Evolutionary conservation across 257 asterid genomes (phyloP).

Genomic region (Solanum habrochaites): DNA sequence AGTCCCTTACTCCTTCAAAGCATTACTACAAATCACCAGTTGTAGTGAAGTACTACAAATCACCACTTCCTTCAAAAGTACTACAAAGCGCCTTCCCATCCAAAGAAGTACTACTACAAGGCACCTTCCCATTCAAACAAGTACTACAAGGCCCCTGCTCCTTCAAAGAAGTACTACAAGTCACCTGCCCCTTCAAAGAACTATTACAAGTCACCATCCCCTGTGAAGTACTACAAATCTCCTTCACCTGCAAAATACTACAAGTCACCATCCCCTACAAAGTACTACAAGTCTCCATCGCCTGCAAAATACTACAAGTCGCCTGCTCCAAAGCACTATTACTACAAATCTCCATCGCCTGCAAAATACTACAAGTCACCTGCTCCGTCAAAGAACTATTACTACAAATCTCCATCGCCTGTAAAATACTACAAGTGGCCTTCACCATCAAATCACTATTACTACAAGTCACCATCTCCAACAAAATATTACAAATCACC

Average conservation of each 20-base stretch:
- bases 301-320: background rate
- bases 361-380: background rate
- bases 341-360: background rate
- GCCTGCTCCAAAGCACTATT: background rate
- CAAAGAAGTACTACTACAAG: background rate
- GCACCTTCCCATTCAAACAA: background rate
- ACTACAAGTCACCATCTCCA: background rate
- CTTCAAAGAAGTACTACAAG: background rate
- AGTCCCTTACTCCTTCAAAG: background rate
- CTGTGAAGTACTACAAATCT: background rate
- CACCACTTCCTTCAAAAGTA: background rate
- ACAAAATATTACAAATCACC: background rate
- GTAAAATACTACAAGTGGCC: background rate
- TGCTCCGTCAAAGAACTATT: background rate
- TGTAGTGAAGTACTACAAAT: background rate
- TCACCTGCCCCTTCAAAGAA: background rate
- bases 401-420: background rate
- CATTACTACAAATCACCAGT: background rate
- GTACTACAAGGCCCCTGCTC: background rate
- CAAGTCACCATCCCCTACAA: background rate
- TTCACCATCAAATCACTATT: background rate
- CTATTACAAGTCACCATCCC: background rate
- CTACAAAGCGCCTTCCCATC: background rate
- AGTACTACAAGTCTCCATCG: background rate
- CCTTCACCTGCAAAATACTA: background rate